Conservation (phyloP, 306 rosid genomes). For the Hylodesmum podocarpum region DNA sequence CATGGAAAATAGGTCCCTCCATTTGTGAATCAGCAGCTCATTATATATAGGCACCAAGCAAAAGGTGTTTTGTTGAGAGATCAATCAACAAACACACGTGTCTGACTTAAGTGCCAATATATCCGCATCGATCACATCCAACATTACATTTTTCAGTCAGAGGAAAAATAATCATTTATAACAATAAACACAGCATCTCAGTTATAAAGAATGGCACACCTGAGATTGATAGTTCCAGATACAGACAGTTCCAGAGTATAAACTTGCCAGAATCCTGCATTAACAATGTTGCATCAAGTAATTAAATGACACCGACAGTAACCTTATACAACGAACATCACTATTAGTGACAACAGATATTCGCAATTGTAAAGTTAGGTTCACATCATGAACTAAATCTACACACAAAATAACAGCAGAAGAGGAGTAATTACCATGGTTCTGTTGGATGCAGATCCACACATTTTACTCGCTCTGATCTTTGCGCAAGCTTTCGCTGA, state of each 20-base stretch:
- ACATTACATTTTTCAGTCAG: constrained; percentile 20
- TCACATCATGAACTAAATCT: constrained; percentile 5
- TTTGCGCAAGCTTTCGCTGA: constrained; percentile 65
- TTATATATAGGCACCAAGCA: constrained; percentile 42
- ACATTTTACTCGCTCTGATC: constrained; percentile 85
- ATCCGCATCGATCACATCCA: constrained; percentile 12
- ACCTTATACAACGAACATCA: constrained; percentile 20
- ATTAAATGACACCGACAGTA: constrained; percentile 17
- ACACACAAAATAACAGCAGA: background rate
- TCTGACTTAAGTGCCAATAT: constrained; percentile 51
- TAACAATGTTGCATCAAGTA: constrained; percentile 24
- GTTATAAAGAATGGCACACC: constrained; percentile 48
- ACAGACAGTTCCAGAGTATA: constrained; percentile 94
- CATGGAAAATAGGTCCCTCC: constrained; percentile 25
- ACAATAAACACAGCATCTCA: background rate
- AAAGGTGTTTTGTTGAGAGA: constrained; percentile 51
- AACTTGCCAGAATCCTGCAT: constrained; percentile 91
- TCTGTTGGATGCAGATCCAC: constrained; percentile 99
- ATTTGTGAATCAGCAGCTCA: constrained; percentile 24
- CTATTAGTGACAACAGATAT: background rate
- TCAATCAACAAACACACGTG: constrained; percentile 56
- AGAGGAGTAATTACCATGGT: constrained; percentile 77
- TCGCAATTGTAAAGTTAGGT: background rate
- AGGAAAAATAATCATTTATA: background rate
- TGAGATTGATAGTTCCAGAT: constrained; percentile 99